These are phyloP conservation scores for Pseudogymnoascus verrucosus DNA, from an alignment of 2,329 filamentous ascomycete species.

Conservation along the genomic window DNA sequence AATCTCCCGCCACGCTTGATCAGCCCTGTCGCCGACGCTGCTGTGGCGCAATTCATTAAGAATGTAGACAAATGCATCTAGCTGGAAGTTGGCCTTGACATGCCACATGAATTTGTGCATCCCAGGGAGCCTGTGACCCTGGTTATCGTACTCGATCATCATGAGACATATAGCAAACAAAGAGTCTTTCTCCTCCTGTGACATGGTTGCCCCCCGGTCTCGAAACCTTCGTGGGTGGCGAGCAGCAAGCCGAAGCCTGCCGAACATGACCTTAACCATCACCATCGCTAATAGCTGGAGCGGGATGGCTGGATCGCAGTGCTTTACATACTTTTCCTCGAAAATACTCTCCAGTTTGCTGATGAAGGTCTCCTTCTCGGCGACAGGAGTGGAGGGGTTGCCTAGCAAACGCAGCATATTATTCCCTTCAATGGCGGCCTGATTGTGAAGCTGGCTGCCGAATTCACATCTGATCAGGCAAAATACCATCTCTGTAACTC, in stretches of 20 bases:
- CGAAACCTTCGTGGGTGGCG: conserved; percentile 26
- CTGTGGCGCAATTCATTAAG: conserved; percentile 28
- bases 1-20: conserved; percentile 27
- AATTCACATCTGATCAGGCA: conserved; percentile 29
- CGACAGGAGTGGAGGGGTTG: neutral
- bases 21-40: conserved; percentile 22
- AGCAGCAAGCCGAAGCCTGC: conserved; percentile 27
- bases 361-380: conserved; percentile 23
- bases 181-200: conserved; percentile 27
- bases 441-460: conserved; percentile 13
- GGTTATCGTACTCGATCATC: conserved; percentile 29
- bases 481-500: conserved; percentile 39
- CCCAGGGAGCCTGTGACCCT: conserved; percentile 23
- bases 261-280: conserved; percentile 23
- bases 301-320: conserved; percentile 35
- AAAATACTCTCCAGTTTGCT: conserved; percentile 27
- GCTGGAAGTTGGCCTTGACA: conserved; percentile 28
- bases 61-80: conserved; percentile 30
- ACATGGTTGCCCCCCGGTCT: conserved; percentile 24
- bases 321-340: conserved; percentile 34
- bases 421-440: neutral
- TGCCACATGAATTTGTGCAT: conserved; percentile 30
- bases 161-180: conserved; percentile 30
- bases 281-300: conserved; percentile 28
- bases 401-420: neutral